Evolutionary conservation across 2,329 filamentous ascomycete genomes (phyloP).

Genomic region (Colletotrichum melonis): DNA sequence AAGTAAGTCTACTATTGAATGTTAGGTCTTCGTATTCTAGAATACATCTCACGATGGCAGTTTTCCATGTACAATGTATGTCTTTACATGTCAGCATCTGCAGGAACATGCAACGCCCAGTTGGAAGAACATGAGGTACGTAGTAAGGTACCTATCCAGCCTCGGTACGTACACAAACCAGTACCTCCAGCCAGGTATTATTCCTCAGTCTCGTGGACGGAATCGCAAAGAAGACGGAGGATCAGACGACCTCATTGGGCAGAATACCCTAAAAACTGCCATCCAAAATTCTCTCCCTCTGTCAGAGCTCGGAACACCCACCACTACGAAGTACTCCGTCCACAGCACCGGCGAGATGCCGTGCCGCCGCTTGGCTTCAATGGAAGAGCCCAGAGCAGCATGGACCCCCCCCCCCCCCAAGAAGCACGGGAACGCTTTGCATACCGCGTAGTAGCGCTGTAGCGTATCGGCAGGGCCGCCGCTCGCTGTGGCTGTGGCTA

Average conservation of each 20-base stretch:
- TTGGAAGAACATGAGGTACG: neutral
- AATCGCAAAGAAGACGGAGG: neutral
- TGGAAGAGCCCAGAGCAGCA: neutral
- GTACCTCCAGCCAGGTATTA: too few relatives aligned
- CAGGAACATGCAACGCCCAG: constrained; percentile 10
- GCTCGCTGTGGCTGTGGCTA: constrained; percentile 31
- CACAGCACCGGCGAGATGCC: neutral
- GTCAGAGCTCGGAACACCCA: neutral
- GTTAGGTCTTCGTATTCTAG: neutral
- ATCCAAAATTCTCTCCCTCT: constrained; percentile 4
- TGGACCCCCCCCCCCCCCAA: neutral
- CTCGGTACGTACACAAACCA: neutral
- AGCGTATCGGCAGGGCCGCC: constrained; percentile 26
- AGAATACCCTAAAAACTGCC: neutral
- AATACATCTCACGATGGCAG: neutral
- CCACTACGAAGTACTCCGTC: neutral
- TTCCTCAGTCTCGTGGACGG: constrained; percentile 9
- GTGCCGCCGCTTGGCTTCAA: neutral
- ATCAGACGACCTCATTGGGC: constrained; percentile 1
- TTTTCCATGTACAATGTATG: neutral
- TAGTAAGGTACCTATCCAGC: neutral
- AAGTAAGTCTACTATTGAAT: neutral
- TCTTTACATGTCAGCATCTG: constrained; percentile 12
- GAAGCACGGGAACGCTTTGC: neutral
- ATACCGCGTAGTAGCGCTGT: too few relatives aligned